phyloP scores from a whole-genome alignment of 495 filamentous ascomycete species.

The Pseudevernia furfuracea region DNA sequence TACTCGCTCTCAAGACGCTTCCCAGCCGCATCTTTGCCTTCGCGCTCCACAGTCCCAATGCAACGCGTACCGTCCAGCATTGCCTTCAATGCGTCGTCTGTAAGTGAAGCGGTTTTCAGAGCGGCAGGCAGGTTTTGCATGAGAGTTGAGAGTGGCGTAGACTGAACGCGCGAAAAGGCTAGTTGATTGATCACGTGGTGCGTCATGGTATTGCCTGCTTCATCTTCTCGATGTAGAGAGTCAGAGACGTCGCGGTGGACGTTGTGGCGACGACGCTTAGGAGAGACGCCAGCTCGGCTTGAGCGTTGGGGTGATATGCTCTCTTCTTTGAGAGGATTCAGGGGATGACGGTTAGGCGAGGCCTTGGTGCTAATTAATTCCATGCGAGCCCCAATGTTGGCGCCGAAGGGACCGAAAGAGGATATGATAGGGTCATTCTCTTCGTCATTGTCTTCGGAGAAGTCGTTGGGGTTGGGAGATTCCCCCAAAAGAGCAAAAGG shows the following conservation, averaged over 20 bases:
- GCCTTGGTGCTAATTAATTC: slow-evolving; percentile 58
- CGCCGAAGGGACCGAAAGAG: slow-evolving; percentile 82
- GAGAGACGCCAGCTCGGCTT: slow-evolving; percentile 19
- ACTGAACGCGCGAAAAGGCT: slow-evolving; percentile 91
- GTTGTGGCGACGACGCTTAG: slow-evolving; percentile 24
- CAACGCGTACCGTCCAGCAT: slow-evolving; percentile 66
- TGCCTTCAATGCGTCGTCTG: slow-evolving; percentile 28
- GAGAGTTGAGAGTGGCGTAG: slow-evolving; percentile 81
- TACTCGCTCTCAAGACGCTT: slow-evolving; percentile 92
- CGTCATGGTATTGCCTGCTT: slow-evolving; percentile 32
- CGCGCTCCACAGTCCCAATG: slow-evolving; percentile 78
- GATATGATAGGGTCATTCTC: slow-evolving; percentile 88
- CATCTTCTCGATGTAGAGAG: slow-evolving; percentile 12
- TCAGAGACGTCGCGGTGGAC: slow-evolving; percentile 17
- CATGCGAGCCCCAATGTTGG: slow-evolving; percentile 70
- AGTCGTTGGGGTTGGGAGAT: slow-evolving; percentile 53
- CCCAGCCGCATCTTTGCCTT: slow-evolving; percentile 94
- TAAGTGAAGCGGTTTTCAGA: slow-evolving; percentile 38
- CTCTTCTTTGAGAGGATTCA: slow-evolving; percentile 36
- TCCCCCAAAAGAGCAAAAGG: slow-evolving; percentile 29
- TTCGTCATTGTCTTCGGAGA: slow-evolving; percentile 69
- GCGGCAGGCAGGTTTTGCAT: slow-evolving; percentile 73
- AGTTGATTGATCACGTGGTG: slow-evolving; percentile 93
- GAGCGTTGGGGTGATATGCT: slow-evolving; percentile 36
- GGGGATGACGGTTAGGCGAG: slow-evolving; percentile 44